These are phyloP conservation scores for Grosmannia huntii DNA, from an alignment of 2,329 filamentous ascomycete species.

Conservation along the genomic window DNA sequence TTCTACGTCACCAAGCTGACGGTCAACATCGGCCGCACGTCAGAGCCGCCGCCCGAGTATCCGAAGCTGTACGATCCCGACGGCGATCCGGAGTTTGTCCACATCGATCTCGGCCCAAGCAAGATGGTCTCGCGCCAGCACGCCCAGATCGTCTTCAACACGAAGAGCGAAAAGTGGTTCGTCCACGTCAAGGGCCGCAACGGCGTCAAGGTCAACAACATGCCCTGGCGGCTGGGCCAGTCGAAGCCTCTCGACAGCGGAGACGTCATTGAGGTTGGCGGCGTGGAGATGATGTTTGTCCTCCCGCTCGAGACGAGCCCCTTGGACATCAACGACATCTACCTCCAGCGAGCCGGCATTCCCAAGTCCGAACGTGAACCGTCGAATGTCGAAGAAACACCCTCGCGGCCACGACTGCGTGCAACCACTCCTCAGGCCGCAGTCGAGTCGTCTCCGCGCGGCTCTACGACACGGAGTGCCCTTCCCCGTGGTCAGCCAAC, in stretches of 20 bases:
- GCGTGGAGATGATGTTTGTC: slow-evolving; percentile 97
- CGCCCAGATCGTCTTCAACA: slow-evolving; percentile 61
- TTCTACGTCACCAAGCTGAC: slow-evolving; percentile 68
- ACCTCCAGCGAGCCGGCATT: slow-evolving; percentile 55
- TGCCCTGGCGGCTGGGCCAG: slow-evolving; percentile 52
- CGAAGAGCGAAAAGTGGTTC: slow-evolving; percentile 61
- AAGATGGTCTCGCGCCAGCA: slow-evolving; percentile 72
- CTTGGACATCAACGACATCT: slow-evolving; percentile 54
- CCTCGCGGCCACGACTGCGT: slow-evolving; percentile 5
- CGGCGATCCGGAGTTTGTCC: slow-evolving; percentile 42
- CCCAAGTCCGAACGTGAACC: slow-evolving; percentile 17
- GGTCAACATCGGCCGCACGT: slow-evolving; percentile 63
- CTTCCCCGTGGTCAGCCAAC: slow-evolving; percentile 18
- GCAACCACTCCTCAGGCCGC: slow-evolving; percentile 12
- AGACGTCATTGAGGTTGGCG: slow-evolving; percentile 81
- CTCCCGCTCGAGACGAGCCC: slow-evolving; percentile 61
- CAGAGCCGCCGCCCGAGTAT: slow-evolving; percentile 29
- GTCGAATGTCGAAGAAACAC: slow-evolving; percentile 3
- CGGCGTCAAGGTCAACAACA: slow-evolving; percentile 72
- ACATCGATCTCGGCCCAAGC: slow-evolving; percentile 80
- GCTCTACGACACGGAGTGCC: slow-evolving; percentile 15
- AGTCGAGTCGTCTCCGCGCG: slow-evolving; percentile 12
- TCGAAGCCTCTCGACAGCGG: slow-evolving; percentile 64
- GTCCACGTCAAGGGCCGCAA: slow-evolving; percentile 84
- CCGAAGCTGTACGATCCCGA: slow-evolving; percentile 28